Base-by-base conservation (phyloP, 768 basidiomycete genomes). In the Pulveroboletus sp. region DNA sequence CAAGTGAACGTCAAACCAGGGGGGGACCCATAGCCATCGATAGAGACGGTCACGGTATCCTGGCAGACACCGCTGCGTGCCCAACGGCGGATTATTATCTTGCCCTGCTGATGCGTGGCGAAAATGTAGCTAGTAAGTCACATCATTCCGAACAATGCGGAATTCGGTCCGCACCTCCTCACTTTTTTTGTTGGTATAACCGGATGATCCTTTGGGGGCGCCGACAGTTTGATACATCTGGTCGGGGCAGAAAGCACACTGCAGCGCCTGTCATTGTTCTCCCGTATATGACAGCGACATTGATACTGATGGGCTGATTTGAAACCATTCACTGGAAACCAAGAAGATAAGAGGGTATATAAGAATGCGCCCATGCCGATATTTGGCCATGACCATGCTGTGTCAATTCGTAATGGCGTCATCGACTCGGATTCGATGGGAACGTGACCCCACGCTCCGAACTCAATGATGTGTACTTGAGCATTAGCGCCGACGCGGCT, bases 121-220 rank as follows among this genome's bases (percentile, higher is more conserved):
- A 37, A 32, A 13, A 24, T 13, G 24, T 21, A 49, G 46, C 46
- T 49, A 42, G 29, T 49, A n/a, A n/a, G n/a, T 27, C 46, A 4
- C 39, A 31, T 16, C 6, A 24, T 9, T 32, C 58, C 59, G 57
- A 23, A 23, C 11, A 25, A 16, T 11, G 23, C 49, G 47, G 59
- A 34, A 25, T 19, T 17, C 27, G 20, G 31, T 32, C 43, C 19
- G 13, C 13, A 10, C 34, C 8, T 10, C 19, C 21, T 20, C 29
- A 21, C 17, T n/a, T 35, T 17, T 10, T n/a, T 29, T 29, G 27
- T 29, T 29, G 27, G 27, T 29, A 9, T 5, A 29, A 29, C 27
- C 27, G 8, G 27, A 29, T 9, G 4, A 11, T 2, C 27, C 8
- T 2, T 29, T 29, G 27, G 27, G n/a, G n/a, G n/a, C n/a, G n/a